A percentile compares a stretch with the other conserved stretches of the same genome.
phyloP scores from a whole-genome alignment of 192 early-diverging fungal species.

The Funneliformis geosporum region DNA sequence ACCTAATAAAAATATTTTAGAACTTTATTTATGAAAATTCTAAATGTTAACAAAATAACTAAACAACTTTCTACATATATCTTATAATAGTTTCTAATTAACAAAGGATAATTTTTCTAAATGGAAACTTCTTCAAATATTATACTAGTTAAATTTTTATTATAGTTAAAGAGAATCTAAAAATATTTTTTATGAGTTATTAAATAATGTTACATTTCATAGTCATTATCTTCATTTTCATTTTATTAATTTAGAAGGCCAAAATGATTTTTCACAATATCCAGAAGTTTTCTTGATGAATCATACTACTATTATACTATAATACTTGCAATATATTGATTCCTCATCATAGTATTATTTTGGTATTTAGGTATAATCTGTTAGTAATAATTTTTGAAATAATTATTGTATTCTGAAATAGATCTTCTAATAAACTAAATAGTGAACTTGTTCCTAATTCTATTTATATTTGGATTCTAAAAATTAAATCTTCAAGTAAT shows the following conservation, averaged over 20 bases:
- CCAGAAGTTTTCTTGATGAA: neutral
- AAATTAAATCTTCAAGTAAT: neutral
- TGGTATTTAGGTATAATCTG: neutral
- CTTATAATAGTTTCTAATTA: neutral
- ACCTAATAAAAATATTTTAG: neutral
- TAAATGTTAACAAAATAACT: neutral
- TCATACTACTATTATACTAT: neutral
- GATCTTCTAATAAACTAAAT: too few relatives aligned
- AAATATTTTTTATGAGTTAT: conserved; percentile 3
- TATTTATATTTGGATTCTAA: neutral
- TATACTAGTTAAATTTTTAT: neutral
- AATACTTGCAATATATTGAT: neutral
- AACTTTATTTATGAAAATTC: neutral
- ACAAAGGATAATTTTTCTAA: neutral
- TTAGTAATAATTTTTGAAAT: too few relatives aligned
- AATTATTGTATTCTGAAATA: too few relatives aligned
- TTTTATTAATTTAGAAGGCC: neutral
- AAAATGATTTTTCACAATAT: conserved; percentile 1
- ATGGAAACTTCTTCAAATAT: neutral
- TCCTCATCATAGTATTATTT: neutral
- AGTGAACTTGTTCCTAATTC: too few relatives aligned
- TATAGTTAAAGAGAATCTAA: neutral
- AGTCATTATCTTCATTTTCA: neutral
- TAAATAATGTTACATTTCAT: neutral
- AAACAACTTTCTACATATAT: neutral